Base-by-base conservation (phyloP, 2,329 filamentous ascomycete genomes). In the Aspergillus cejpii region DNA sequence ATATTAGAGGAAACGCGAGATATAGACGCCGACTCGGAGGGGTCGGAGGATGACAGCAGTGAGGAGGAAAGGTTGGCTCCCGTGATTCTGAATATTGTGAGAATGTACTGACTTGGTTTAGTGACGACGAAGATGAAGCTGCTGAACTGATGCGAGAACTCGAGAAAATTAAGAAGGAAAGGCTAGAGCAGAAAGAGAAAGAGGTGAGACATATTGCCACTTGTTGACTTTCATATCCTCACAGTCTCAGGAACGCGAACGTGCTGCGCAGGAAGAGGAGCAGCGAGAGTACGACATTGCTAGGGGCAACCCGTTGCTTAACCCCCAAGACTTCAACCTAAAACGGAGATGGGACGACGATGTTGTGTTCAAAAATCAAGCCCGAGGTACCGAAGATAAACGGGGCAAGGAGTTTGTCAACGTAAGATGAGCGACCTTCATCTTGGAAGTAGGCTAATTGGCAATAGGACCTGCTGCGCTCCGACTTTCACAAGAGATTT, bases 361-460 rank as follows among this genome's bases (percentile, higher is more conserved):
- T 64, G 92, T 98, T 10, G 90, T 98, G 2, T 98, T 98, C 73
- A 97, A 95, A 74, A 98, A 98, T 67, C 92, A 98, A 71, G 92
- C 91, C 26, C 79, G 92, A 47, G 92, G 91, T 6, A 95, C 90
- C 0, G 91, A 97, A 62, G 88, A 96, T 51, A 90, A 84, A 73
- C 82, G 84, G 51, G 89, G 85, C 73, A 94, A 91, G 73, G 90
- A 95, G 68, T 98, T 98, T 71, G 90, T 98, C 67, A 98, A 98
- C 64, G 89, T 87, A 66, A 72, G 82, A 72, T 17, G 8, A 14
- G 24, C n/a, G 27, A 15, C 15, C n/a, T 26, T 39, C 38, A 37
- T 36, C n/a, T 24, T 34, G 10, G 23, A 38, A 37, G 51, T 55
- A 43, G 56, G 45, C 48, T 58, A 49, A 58, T 33, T n/a, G 15